Evolutionary conservation across 2,329 filamentous ascomycete species (phyloP).

Genomic region (Seiridium cupressi): DNA sequence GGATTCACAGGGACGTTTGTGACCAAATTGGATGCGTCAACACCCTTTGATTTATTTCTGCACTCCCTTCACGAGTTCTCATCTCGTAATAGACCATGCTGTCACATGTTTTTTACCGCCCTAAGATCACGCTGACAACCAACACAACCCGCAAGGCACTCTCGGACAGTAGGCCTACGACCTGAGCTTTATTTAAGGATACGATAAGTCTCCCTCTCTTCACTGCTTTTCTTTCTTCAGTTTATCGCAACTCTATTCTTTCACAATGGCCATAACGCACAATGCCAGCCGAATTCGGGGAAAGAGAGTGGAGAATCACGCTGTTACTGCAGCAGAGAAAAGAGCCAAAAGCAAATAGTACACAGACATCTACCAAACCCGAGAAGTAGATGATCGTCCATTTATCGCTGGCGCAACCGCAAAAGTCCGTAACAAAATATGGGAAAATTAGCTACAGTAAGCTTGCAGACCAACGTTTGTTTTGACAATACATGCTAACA

Average conservation of each 20-base stretch:
- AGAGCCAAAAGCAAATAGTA: not conserved
- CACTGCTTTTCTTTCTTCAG: not conserved
- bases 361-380: not conserved
- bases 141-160: not conserved
- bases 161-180: not conserved
- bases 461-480: not conserved
- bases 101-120: not conserved
- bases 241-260: not conserved
- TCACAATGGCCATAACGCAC: not conserved
- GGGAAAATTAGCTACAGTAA: not conserved
- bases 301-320: not conserved
- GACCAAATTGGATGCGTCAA: not conserved
- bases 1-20: not conserved
- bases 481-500: not conserved
- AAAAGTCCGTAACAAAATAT: not conserved
- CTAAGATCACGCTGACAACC: not conserved
- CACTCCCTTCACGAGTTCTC: not conserved
- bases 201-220: not conserved
- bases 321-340: not conserved
- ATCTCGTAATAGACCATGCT: not conserved
- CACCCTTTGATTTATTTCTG: not conserved
- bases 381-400: not conserved
- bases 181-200: not conserved
- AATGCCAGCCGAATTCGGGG: not conserved
- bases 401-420: not conserved